Percentiles rank a stretch among this genome's conserved stretches.
Conservation (phyloP, 306 rosid species). For the Carpinus viminea region DNA sequence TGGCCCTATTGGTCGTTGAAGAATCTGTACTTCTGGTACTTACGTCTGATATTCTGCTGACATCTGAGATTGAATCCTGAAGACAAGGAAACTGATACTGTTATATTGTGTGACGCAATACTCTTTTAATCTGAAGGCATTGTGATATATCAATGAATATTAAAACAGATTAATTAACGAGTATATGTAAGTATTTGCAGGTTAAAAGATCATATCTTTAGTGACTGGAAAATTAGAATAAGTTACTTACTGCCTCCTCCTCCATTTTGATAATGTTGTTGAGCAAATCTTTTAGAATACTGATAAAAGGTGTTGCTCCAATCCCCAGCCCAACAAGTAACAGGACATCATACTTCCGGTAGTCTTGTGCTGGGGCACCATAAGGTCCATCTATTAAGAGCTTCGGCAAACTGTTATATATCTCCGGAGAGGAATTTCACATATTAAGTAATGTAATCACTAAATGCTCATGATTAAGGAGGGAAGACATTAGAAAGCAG, state of each 20-base stretch:
- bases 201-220: neutral
- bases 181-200: neutral
- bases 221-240: neutral
- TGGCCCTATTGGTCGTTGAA: slow-evolving; percentile 41
- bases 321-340: slow-evolving; percentile 96
- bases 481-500: slow-evolving; percentile 15
- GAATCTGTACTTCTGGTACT: slow-evolving; percentile 60
- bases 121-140: neutral
- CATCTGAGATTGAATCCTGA: slow-evolving; percentile 71
- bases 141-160: neutral
- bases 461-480: neutral
- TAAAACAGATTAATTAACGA: neutral
- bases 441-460: neutral
- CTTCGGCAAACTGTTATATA: slow-evolving; percentile 74
- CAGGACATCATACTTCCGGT: slow-evolving; percentile 83
- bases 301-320: slow-evolving; percentile 98
- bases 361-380: slow-evolving; percentile 98
- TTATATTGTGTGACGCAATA: slow-evolving; percentile 8
- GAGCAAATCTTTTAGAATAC: slow-evolving; percentile 91
- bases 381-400: slow-evolving; percentile 95
- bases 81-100: slow-evolving; percentile 13
- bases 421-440: slow-evolving; percentile 14
- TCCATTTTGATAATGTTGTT: slow-evolving; percentile 91
- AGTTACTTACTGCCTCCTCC: slow-evolving; percentile 85
- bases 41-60: slow-evolving; percentile 60